Base-by-base conservation (phyloP, 768 basidiomycete genomes). In the Fomitopsis pulvina region DNA sequence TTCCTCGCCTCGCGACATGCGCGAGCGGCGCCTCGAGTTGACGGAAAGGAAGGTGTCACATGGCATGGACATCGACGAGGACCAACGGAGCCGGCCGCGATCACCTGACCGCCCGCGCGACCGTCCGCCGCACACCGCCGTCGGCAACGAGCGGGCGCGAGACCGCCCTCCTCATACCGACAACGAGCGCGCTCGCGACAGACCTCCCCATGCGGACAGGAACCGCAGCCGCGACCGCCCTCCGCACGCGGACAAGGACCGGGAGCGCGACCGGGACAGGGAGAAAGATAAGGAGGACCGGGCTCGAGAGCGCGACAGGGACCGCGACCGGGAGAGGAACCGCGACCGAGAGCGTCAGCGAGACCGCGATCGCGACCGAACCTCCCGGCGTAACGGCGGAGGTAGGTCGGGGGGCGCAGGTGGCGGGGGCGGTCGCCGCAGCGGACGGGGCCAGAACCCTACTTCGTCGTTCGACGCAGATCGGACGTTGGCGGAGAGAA, bases 401-500 rank as follows among this genome's bases (percentile, higher is more conserved):
- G 70, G 70, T 52, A 64, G 69, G 1, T 66, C 72, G 39, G 65
- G 71, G 4, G 60, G 70, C 11, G 57, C 66, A 41, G 63, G 70
- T 16, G 63, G 66, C 22, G 67, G 69, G 12, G 63, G 70, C 32
- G 65, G 65, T 9, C 60, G 68, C 44, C 63, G 73, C 60, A 64
- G 72, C 63, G 59, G 58, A 48, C 70, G 62, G 47, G 64, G 54
- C 47, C 64, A 52, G 56, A 65, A 51, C 67, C 66, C 51, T 65
- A 61, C 54, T 51, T 68, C 68, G 55, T 39, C 49, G 40, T 55
- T 47, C 29, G 53, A 56, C 14, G 66, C 71, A 40, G 83, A 86
- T 73, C 87, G 87, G 78, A 87, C 88, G 73, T 81, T 91, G 73
- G 85, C 83, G 66, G 86, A 90, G 68, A 72, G 88, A 61, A 78